A percentile compares a stretch with the other conserved stretches of the same genome.
Evolutionary conservation across 768 basidiomycete genomes (phyloP).

Genomic region (Tricholoma flavovirens): DNA sequence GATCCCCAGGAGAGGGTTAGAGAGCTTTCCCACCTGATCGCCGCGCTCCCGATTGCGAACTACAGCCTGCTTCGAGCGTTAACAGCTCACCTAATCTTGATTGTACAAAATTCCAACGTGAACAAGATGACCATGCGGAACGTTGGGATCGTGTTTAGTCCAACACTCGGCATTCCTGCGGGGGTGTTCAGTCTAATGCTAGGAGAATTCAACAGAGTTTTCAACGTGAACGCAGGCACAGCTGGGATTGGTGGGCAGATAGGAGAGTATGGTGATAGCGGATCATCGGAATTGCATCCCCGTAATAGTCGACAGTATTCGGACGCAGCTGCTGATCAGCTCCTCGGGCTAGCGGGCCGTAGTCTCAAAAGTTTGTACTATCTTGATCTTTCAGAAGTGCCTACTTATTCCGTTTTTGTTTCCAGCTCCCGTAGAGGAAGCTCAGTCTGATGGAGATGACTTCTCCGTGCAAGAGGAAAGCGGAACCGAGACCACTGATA

Average conservation of each 20-base stretch:
- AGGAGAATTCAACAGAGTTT: constrained; percentile 87
- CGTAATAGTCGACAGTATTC: constrained; percentile 84
- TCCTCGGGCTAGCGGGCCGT: constrained; percentile 74
- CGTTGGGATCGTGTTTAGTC: constrained; percentile 97
- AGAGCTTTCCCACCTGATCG: constrained; percentile 83
- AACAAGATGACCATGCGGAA: constrained; percentile 99
- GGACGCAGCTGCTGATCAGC: constrained; percentile 74
- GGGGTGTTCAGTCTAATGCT: constrained; percentile 95
- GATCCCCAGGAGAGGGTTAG: constrained; percentile 82
- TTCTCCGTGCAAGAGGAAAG: constrained; percentile 67
- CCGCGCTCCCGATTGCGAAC: constrained; percentile 83
- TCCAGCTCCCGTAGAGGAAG: constrained; percentile 49
- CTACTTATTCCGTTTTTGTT: constrained; percentile 10
- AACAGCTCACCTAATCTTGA: constrained; percentile 89
- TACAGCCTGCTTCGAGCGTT: constrained; percentile 92
- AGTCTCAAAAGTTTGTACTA: constrained; percentile 52
- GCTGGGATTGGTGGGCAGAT: constrained; percentile 17
- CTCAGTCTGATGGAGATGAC: constrained; percentile 65
- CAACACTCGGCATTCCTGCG: constrained; percentile 96
- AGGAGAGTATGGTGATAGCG: constrained; percentile 22
- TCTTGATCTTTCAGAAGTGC: constrained; percentile 10
- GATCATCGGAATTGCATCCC: constrained; percentile 38
- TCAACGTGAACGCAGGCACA: constrained; percentile 65
- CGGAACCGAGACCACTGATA: constrained; percentile 65
- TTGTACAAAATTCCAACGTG: constrained; percentile 82